Evolutionary conservation across 108 stramenopile genomes (phyloP).

Genomic region (Fistulifera pelliculosa): DNA sequence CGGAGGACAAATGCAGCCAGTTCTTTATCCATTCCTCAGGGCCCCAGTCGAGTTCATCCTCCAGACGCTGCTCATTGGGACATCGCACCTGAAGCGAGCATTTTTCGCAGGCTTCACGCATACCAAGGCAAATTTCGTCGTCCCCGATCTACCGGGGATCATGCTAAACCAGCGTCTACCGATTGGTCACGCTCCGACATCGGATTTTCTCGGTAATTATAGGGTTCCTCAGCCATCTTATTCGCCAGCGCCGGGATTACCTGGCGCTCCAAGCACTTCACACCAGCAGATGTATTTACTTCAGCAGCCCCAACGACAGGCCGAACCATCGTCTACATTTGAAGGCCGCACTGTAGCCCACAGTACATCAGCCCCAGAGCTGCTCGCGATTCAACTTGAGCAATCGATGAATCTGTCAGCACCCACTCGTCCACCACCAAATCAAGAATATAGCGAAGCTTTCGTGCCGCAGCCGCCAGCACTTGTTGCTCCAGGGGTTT

Average conservation of each 20-base stretch:
- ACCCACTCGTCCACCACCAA: not conserved
- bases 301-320: conserved; percentile 10
- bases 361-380: conserved; percentile 36
- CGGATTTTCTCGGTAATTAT: too few species aligned
- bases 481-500: not conserved
- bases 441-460: not conserved
- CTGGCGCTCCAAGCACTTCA: conserved; percentile 11
- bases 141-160: conserved; percentile 1
- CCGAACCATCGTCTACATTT: conserved; percentile 16
- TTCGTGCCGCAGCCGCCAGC: conserved; percentile 5
- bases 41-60: too few species aligned
- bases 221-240: too few species aligned
- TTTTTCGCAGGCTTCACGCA: not conserved
- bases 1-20: too few species aligned
- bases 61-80: too few species aligned
- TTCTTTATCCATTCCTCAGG: too few species aligned
- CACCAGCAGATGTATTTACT: conserved; percentile 5
- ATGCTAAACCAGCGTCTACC: not conserved
- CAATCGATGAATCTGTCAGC: conserved; percentile 7
- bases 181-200: too few species aligned
- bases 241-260: not conserved
- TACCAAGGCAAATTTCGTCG: conserved; percentile 11
- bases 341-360: not conserved
- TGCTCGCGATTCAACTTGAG: conserved; percentile 35
- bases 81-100: too few species aligned